Evolutionary conservation across 768 basidiomycete species (phyloP), one percentile per base, ranked within the genome.

Genomic region (Podaxis sp.): DNA sequence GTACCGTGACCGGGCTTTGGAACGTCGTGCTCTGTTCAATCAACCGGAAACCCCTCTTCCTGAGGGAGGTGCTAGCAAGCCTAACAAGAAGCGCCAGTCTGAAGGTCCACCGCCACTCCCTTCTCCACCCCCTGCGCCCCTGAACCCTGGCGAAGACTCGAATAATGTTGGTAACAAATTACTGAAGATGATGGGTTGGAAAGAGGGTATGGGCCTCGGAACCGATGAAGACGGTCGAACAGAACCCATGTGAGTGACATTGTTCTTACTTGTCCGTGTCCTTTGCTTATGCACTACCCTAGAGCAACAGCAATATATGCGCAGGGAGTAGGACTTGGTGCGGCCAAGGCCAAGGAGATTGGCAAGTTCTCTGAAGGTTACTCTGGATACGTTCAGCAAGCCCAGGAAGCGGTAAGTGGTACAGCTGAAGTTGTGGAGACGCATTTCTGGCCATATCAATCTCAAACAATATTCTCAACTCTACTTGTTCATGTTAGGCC

Each of bases 101-200:
- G 86, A 84, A 8, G 90, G 87, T 1, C 88, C 88, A 0, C 80
- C 85, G 0, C 77, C 83, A 0, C 84, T 88, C 2, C 78, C 89
- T 2, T 86, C 89, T 0, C 85, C 89, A 1, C 85, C 86, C 8
- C 82, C 85, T 4, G 80, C 68, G 1, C 71, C 86, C 2, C 68
- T 88, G 3, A 86, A 89, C 67, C 91, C 88, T 4, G 91, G 86
- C 4, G 79, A 92, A 71, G 95, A 98, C 68, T 86, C 88, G 55
- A 87, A 69, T 46, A 99, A 99, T 68, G 84, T 94, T 11, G 97
- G 97, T 5, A 96, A 96, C 71, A 95, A 93, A 70, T 73, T 99
- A 62, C 74, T 99, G 65, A 93, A 94, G 74, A 96, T 96, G 86
- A 98, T 99, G 96, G 97, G 96, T 0, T 99, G 96, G 96, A 91